These are phyloP conservation scores for Oryza meyeriana DNA, from an alignment of 176 grass and related monocot genomes.

Conservation along the genomic window DNA sequence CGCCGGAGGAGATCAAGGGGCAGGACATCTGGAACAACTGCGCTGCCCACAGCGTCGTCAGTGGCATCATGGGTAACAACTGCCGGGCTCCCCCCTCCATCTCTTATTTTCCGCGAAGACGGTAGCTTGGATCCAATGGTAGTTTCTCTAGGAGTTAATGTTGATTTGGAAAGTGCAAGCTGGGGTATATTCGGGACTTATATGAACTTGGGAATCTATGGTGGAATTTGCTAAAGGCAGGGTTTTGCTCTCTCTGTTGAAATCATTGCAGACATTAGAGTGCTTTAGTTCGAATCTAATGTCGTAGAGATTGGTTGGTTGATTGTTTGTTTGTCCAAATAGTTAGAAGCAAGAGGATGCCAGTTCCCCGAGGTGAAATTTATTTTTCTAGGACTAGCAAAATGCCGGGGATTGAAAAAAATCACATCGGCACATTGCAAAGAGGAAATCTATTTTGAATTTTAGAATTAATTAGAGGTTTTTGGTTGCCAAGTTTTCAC, in stretches of 20 bases:
- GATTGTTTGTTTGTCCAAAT: not conserved
- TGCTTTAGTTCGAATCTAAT: not conserved
- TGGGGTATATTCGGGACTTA: not conserved
- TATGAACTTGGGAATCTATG: not conserved
- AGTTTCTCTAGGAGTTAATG: not conserved
- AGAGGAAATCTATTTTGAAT: too few species aligned
- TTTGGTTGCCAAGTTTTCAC: too few species aligned
- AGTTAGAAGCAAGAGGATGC: not conserved
- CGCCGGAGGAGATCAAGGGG: constrained; percentile 71
- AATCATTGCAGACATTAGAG: not conserved
- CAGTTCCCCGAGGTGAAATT: not conserved
- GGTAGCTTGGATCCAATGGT: not conserved
- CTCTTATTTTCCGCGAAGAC: not conserved
- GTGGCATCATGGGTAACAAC: constrained; percentile 77
- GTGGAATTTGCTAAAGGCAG: not conserved
- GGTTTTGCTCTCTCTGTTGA: not conserved
- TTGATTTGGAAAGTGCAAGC: not conserved
- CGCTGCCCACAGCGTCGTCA: constrained; percentile 76
- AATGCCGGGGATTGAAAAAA: too few species aligned
- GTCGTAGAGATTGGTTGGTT: not conserved
- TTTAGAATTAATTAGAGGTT: too few species aligned
- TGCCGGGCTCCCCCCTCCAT: not conserved
- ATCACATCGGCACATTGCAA: too few species aligned
- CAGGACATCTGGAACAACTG: constrained; percentile 93
- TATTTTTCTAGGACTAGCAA: too few species aligned